Base-by-base conservation (phyloP, 2,329 filamentous ascomycete species). In the Botrytis fabae region DNA sequence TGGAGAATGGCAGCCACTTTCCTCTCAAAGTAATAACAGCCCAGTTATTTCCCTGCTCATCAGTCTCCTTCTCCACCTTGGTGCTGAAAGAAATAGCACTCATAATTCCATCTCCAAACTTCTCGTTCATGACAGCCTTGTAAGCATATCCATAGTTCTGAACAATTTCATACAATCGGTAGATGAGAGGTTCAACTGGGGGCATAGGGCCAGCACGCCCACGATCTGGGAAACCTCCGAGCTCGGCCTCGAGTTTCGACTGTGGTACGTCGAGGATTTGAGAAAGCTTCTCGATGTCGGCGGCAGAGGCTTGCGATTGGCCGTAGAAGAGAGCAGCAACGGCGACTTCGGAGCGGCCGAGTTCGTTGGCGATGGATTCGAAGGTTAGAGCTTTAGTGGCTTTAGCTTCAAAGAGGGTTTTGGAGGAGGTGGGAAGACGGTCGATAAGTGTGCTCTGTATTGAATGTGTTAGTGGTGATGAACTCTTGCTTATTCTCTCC, bases 101-200 rank as follows among this genome's bases (percentile, higher is more conserved):
- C 95, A 98, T 98, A 80, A 98, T 98, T 1, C 95, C 95, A 81
- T 95, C 92, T 0, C 92, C 92, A 80, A 94, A 94, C 86, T 98
- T 98, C 87, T 98, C 95, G 78, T 98, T 98, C 82, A 98, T 82
- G 7, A 98, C 89, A 0, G 94, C 95, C 87, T 98, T 98, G 84
- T 97, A 98, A 0, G 95, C 93, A 82, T 97, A 97, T 25, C 95
- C 95, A 80, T 98, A 98, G 82, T 97, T 98, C 85, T 98, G 95
- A 75, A 98, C 91, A 81, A 98, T 92, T 86, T 98, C 95, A 82
- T 94, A 98, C 74, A 98, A 82, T 3, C 95, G 87, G 82, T 98
- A 98, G 80, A 98, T 95, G 77, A 97, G 83, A 7, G 94, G 94
- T 81, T 97, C 94, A 74, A 89, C 90, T 0, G 93, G 93, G 0